Evolutionary conservation across 2,329 filamentous ascomycete species (phyloP), one percentile per base, ranked within the genome.

Genomic region (Graphilbum ipis-grandicollis): DNA sequence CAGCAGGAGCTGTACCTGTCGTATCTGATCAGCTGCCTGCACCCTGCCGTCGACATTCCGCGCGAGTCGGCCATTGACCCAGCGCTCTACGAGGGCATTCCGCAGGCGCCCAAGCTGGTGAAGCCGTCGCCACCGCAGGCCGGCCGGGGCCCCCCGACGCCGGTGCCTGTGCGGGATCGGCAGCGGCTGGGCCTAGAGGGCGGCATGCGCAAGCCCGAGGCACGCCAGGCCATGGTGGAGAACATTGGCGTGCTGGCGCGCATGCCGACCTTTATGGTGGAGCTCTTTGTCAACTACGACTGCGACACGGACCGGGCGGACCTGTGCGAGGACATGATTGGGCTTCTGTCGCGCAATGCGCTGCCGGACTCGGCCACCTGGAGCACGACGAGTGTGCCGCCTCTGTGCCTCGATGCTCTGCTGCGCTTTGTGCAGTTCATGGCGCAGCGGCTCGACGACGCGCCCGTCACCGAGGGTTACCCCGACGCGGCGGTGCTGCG

Each of bases 301-400:
- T 98, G 88, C 50, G 86, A 96, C 50, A 76, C 84, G 36, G 83
- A 98, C 51, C 73, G 86, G 35, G 78, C 77, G 36, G 90, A 98
- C 58, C 61, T 98, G 5, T 98, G 90, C 50, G 82, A 93, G 59
- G 92, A 98, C 51, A 80, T 96, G 70, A 75, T 98, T 41, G 88
- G 90, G 1, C 67, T 98, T 25, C 63, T 98, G 14, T 88, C 90
- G 17, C 73, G 90, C 40, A 98, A 94, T 53, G 90, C 90, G 2
- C 80, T 98, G 45, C 92, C 90, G 1, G 90, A 98, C 54, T 93
- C 90, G 9, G 90, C 88, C 6, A 94, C 86, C 6, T 98, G 90
- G 90, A 98, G 92, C 54, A 98, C 90, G 10, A 94, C 88, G 5
- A 98, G 93, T 52, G 92, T 98, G 1, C 90, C 90, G 14, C 90